Evolutionary conservation across 306 rosid genomes (phyloP), one percentile per base, ranked within the genome.

Genomic region (Vicia sativa): DNA sequence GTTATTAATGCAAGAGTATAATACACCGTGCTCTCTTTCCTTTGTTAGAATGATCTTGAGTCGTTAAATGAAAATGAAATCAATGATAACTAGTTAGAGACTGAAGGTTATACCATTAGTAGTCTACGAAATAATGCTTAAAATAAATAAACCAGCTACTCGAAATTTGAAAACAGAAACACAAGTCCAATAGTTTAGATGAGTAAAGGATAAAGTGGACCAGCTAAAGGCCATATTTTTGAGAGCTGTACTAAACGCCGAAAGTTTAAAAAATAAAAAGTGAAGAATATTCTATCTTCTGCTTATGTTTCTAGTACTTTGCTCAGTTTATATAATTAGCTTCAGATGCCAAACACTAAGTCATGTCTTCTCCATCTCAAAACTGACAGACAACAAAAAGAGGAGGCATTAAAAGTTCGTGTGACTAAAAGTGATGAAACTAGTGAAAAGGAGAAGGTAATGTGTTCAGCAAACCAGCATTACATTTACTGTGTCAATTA

Each of bases 401-500:
- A 88, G 85, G 99, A 95, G 78, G 95, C 99, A 12, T 65, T 95
- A 37, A 87, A 90, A 66, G 99, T 95, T 78, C 96, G 99, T 16
- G 83, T 81, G 46, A 42, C 86, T 57, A 95, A 84, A 81, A 83
- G 79, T 48, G 78, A 79, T 84, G 99, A 88, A 79, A 84, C 83
- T 50, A 46, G 80, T 78, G 97, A 85, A 83, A 90, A 84, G 76
- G 97, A 95, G 83, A 95, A 95, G 99, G 99, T 95, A 82, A 74
- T 12, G 18, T 56, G 62, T 65, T 42, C 52, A 62, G 26, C 38
- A 8, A 62, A 60, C 31, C 42, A 14, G 72, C 66, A 34, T 56
- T 67, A 62, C 23, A 38, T 74, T 56, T 69, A 59, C 11, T 49
- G 28, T 62, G 55, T 68, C 34, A 42, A 68, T 28, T 57, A 58